Percentiles rank a stretch among this genome's conserved stretches.
Evolutionary conservation across 352 stramenopile species (phyloP).

Genomic region (Phytophthora foliorum): DNA sequence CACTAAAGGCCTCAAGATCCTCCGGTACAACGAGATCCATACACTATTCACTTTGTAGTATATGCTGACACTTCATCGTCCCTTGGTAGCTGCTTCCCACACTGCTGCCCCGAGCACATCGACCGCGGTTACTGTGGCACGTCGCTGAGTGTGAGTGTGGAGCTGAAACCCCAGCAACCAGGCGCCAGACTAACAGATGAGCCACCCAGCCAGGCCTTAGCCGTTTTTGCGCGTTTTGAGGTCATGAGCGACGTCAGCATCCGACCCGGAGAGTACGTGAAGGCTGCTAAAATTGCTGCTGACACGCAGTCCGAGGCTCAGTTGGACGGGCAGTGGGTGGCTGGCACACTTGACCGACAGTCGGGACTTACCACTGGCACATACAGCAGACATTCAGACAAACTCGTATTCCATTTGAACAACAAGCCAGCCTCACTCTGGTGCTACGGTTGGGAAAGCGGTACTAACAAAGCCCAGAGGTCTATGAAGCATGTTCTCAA

Average conservation of each 20-base stretch:
- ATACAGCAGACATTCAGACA: too few relatives aligned
- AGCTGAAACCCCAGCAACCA: not conserved
- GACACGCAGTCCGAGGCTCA: not conserved
- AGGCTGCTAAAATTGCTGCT: not conserved
- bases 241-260: constrained; percentile 21
- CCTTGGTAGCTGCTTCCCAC: constrained; percentile 45
- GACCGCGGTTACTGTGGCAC: constrained; percentile 67
- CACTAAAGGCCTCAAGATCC: constrained; percentile 60
- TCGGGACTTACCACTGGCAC: too few relatives aligned
- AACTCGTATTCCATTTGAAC: too few relatives aligned
- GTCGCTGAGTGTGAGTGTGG: constrained; percentile 50
- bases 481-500: too few relatives aligned
- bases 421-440: too few relatives aligned
- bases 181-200: constrained; percentile 15
- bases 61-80: too few relatives aligned
- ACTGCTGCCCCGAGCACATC: constrained; percentile 65
- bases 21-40: constrained; percentile 16
- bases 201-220: not conserved
- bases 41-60: not conserved
- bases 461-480: too few relatives aligned
- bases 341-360: too few relatives aligned
- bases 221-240: constrained; percentile 32
- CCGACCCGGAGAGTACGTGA: constrained; percentile 32
- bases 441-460: too few relatives aligned
- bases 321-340: too few relatives aligned